A percentile compares a stretch with the other conserved stretches of the same genome.
Conservation (phyloP, 2,329 filamentous ascomycete species). For the Plenodomus tracheiphilus region DNA sequence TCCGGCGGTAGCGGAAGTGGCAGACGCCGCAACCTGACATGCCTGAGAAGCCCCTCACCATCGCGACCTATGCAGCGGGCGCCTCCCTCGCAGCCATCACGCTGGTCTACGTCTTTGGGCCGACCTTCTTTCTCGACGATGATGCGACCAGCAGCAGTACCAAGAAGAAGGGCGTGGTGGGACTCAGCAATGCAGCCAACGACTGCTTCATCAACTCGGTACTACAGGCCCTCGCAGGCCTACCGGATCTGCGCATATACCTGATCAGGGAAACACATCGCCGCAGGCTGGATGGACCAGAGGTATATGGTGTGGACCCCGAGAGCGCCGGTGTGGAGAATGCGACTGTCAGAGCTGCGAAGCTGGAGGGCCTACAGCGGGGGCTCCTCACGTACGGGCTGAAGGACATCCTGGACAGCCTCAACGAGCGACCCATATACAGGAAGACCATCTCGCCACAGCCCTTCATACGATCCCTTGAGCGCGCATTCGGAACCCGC, state of each 20-base stretch:
- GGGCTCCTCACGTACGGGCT: constrained; percentile 83
- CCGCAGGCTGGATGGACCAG: constrained; percentile 74
- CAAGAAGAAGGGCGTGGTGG: constrained; percentile 82
- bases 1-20: constrained; percentile 25
- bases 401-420: constrained; percentile 87
- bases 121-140: constrained; percentile 93
- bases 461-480: constrained; percentile 81
- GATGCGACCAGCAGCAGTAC: constrained; percentile 61
- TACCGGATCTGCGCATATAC: constrained; percentile 87
- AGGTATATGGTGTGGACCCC: constrained; percentile 70
- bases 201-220: constrained; percentile 86
- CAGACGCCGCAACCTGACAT: constrained; percentile 52
- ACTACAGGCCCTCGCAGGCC: constrained; percentile 86
- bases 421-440: constrained; percentile 92
- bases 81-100: constrained; percentile 93
- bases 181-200: constrained; percentile 85
- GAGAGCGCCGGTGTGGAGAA: constrained; percentile 49
- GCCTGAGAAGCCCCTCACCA: constrained; percentile 80
- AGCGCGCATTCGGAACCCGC: constrained; percentile 82
- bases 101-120: constrained; percentile 94
- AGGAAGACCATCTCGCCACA: constrained; percentile 90
- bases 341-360: constrained; percentile 49
- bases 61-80: constrained; percentile 91
- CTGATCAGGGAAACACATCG: constrained; percentile 89
- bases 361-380: constrained; percentile 67